Base-by-base conservation (phyloP, 176 grass and related monocot species). In the Musa troglodytarum region DNA sequence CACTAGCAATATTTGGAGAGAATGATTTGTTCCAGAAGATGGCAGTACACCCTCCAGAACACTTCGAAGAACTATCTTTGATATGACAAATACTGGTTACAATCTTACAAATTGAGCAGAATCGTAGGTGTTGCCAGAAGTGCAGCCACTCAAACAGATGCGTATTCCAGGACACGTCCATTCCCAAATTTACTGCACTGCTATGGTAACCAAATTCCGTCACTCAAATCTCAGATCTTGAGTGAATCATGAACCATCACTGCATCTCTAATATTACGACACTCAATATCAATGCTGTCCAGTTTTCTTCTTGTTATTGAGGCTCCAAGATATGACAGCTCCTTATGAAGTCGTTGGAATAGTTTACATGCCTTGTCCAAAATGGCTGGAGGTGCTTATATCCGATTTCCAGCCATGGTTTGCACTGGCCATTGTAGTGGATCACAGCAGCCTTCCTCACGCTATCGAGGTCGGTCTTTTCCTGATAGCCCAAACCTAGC, bases 401-500 rank as follows among this genome's bases (percentile, higher is more conserved):
- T 22, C 74, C 58, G n/a, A 76, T 76, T n/a, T 76, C 74, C 58
- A 76, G 57, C 74, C 74, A 76, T 1, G 74, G 74, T n/a, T 76
- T 76, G 57, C 74, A 76, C 58, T 76, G 74, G 28, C 74, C 74
- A 63, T 76, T 76, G 11, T 76, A 76, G 58, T 76, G 74, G 58
- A 76, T 76, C 34, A 76, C 74, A 8, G 74, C 58, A 52, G 74
- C 57, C n/a, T 63, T 76, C 4, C 59, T 52, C 16, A 76, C 58
- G 21, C 10, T 52, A 8, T 76, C 17, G 52, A 64, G 57, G n/a
- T 64, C 58, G 0, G 74, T 76, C 28, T 65, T 76, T 64, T 76
- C 74, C n/a, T 76, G 74, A 51, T 76, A 76, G 29, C 74, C 74
- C 74, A 76, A 64, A 50, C 74, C 74, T 65, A 76, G n/a, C 74